These are phyloP conservation scores for Monilinia polystroma DNA, from an alignment of 2,329 filamentous ascomycete species.

Conservation along the genomic window DNA sequence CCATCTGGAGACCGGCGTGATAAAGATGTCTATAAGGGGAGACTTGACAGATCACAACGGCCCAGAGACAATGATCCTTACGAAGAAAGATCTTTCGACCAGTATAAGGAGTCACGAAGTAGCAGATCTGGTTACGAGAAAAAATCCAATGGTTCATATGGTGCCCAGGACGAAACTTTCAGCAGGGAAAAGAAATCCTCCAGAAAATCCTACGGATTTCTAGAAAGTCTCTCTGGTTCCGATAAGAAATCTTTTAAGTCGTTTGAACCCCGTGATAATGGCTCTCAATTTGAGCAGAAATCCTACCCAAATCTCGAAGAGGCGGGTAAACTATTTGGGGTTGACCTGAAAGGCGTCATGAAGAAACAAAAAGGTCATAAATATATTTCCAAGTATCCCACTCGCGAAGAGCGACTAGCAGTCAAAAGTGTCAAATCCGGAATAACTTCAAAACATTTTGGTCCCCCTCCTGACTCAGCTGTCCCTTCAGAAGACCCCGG, in stretches of 20 bases:
- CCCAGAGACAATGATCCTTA: not conserved
- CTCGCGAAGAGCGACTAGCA: constrained; percentile 7
- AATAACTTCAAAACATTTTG: not conserved
- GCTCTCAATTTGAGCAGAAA: not conserved
- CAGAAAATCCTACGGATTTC: not conserved
- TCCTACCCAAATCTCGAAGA: not conserved
- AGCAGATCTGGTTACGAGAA: not conserved
- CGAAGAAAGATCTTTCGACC: not conserved
- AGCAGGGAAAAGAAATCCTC: not conserved
- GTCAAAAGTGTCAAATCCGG: not conserved
- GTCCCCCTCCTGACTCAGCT: not conserved
- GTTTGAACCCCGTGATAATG: not conserved
- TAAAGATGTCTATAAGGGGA: not conserved
- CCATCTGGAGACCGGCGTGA: not conserved
- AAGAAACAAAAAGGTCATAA: not conserved
- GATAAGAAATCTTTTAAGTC: not conserved
- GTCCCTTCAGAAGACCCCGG: not conserved
- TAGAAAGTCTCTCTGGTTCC: not conserved
- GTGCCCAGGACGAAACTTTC: not conserved
- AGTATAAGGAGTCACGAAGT: not conserved
- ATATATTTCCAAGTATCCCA: constrained; percentile 6
- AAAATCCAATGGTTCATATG: constrained; percentile 7
- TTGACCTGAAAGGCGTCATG: not conserved
- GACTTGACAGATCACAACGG: not conserved
- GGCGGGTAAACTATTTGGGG: not conserved